Evolutionary conservation across 768 basidiomycete species (phyloP).

Genomic region (Lactifluus piperatus): DNA sequence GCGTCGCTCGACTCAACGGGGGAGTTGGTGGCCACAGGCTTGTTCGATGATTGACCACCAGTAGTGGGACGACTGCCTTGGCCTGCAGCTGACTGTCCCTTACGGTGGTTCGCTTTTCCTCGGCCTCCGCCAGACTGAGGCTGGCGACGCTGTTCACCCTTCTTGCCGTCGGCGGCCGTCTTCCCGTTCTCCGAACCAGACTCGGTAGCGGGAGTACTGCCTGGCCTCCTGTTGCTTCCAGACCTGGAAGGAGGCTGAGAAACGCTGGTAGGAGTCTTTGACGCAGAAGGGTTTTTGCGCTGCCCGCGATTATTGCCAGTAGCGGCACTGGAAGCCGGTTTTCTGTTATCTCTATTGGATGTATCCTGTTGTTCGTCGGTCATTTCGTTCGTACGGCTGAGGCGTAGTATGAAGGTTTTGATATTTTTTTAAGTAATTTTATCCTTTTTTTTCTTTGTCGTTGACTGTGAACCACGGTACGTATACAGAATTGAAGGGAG

Average conservation of each 20-base stretch:
- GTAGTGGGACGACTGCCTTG: constrained; percentile 47
- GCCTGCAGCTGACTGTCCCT: constrained; percentile 39
- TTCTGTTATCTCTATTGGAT: constrained; percentile 70
- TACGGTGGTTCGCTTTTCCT: constrained; percentile 24
- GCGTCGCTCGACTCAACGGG: constrained; percentile 66
- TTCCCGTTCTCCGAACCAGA: constrained; percentile 68
- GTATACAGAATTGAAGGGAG: constrained; percentile 18
- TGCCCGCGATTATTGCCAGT: constrained; percentile 42
- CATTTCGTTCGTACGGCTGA: constrained; percentile 73
- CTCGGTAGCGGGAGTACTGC: constrained; percentile 38
- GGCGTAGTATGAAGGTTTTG: constrained; percentile 29
- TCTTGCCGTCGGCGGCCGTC: constrained; percentile 45
- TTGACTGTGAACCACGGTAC: constrained; percentile 2
- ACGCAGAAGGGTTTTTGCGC: constrained; percentile 49
- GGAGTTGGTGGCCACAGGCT: constrained; percentile 36
- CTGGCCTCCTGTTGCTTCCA: constrained; percentile 49
- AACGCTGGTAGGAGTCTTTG: constrained; percentile 31
- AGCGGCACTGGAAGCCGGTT: constrained; percentile 33
- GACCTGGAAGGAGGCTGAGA: constrained; percentile 37
- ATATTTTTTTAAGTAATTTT: constrained; percentile 40
- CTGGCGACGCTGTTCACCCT: constrained; percentile 42
- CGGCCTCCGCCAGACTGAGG: constrained; percentile 27
- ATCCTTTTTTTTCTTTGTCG: constrained; percentile 35
- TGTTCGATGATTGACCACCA: constrained; percentile 29
- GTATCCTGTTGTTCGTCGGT: constrained; percentile 53